Conservation (phyloP, 169 alveolate species). For the Amoebophrya sp. region DNA sequence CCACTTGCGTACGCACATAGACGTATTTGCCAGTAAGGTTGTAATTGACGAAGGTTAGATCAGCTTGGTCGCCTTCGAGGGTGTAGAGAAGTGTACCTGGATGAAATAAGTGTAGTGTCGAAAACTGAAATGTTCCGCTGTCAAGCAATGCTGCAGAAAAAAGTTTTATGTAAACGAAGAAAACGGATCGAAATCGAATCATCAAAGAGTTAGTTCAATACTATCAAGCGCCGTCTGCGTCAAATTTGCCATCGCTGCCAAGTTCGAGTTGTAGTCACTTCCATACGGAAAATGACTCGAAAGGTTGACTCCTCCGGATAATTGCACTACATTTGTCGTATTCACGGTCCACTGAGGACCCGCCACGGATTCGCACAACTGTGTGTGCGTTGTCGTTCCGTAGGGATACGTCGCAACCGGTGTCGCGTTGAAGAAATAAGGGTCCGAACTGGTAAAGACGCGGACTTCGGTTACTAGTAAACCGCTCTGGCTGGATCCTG, state of each 20-base stretch:
- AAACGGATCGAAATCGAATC: no score
- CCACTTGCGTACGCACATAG: not conserved
- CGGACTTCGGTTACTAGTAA: not conserved
- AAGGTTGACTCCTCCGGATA: not conserved
- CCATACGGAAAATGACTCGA: not conserved
- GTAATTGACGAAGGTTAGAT: not conserved
- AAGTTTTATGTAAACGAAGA: no score
- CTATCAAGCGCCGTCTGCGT: no score
- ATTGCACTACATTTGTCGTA: not conserved
- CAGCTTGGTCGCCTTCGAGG: not conserved
- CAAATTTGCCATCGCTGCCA: not conserved
- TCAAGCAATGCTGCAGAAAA: no score
- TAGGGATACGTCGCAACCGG: not conserved
- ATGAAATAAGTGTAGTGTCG: no score
- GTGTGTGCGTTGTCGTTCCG: not conserved
- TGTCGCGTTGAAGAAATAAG: not conserved
- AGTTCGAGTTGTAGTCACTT: not conserved
- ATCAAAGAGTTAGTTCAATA: no score
- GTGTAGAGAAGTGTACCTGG: not conserved
- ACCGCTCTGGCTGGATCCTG: not conserved
- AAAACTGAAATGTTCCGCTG: no score
- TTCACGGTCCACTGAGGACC: not conserved
- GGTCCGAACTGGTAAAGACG: not conserved
- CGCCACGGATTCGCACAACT: not conserved
- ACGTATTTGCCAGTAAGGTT: not conserved